phyloP scores from a whole-genome alignment of 1,284 basidiomycete species.

The Volvariella volvacea region DNA sequence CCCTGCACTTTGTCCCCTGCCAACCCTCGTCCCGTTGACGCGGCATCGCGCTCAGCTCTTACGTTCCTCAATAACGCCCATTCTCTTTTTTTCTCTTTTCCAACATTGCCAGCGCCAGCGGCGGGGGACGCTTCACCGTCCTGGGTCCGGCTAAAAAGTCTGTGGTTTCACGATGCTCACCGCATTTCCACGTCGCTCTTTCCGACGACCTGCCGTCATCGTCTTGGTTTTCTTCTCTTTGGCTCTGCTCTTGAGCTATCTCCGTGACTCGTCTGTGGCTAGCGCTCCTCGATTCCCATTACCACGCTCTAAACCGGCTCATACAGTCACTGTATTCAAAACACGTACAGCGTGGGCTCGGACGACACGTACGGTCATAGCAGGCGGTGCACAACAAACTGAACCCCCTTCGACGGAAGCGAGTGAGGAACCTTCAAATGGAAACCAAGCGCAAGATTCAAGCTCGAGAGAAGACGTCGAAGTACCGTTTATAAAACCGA shows the following conservation, averaged over 20 bases:
- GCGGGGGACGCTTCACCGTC: too few relatives aligned
- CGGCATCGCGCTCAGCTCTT: too few relatives aligned
- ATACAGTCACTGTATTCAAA: conserved; percentile 5
- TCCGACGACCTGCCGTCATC: not conserved
- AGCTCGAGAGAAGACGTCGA: not conserved
- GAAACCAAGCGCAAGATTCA: not conserved
- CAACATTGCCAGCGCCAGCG: too few relatives aligned
- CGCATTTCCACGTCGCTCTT: not conserved
- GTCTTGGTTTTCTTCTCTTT: not conserved
- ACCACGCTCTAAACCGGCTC: not conserved
- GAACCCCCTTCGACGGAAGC: conserved; percentile 3
- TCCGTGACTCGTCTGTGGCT: not conserved
- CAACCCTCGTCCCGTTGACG: too few relatives aligned
- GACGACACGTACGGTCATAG: conserved; percentile 5
- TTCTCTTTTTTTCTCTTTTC: too few relatives aligned
- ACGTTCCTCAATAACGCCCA: too few relatives aligned
- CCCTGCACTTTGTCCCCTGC: too few relatives aligned
- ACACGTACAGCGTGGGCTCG: conserved; percentile 8
- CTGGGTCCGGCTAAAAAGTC: too few relatives aligned
- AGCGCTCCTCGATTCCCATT: not conserved
- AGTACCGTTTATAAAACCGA: not conserved
- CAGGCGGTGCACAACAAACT: too few relatives aligned
- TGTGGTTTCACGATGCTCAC: not conserved
- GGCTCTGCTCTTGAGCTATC: not conserved
- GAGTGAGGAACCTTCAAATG: not conserved